phyloP scores from a whole-genome alignment of 1,139 yeast species.

The Kodamaea plutei region DNA sequence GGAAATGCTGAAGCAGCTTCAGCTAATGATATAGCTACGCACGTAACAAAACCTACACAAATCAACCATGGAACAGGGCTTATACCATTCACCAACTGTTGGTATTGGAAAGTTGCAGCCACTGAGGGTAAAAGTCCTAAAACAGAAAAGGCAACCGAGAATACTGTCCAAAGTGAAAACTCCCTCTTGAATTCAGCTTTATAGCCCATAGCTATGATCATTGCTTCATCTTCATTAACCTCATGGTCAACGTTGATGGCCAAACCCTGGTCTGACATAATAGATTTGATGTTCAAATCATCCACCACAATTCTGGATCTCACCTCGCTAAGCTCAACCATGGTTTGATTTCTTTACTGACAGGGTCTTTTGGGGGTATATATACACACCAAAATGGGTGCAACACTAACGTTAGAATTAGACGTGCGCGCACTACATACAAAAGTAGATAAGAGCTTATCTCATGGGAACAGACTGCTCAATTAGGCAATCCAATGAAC shows the following conservation, averaged over 20 bases:
- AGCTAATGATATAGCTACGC: slow-evolving; percentile 48
- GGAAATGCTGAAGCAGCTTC: slow-evolving; percentile 47
- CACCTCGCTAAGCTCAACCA: slow-evolving; percentile 27
- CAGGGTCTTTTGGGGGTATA: background rate
- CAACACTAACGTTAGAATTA: too few relatives aligned
- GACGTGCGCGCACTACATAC: background rate
- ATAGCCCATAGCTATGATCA: slow-evolving; percentile 63
- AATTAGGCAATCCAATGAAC: background rate
- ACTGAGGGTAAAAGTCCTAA: slow-evolving; percentile 70
- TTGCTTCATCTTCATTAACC: slow-evolving; percentile 50
- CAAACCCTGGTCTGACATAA: slow-evolving; percentile 36
- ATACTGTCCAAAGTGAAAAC: slow-evolving; percentile 55
- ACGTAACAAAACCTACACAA: slow-evolving; percentile 46
- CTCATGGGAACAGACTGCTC: background rate
- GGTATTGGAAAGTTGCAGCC: slow-evolving; percentile 54
- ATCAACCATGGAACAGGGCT: slow-evolving; percentile 54
- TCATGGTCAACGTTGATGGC: slow-evolving; percentile 45
- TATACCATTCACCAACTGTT: slow-evolving; percentile 49
- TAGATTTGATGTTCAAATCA: slow-evolving; percentile 33
- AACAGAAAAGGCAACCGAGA: slow-evolving; percentile 72
- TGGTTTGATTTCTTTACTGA: background rate
- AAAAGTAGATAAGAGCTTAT: background rate
- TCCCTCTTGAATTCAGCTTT: slow-evolving; percentile 73
- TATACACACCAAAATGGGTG: too few relatives aligned
- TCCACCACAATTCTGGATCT: slow-evolving; percentile 39